phyloP scores from a whole-genome alignment of 352 stramenopile genomes.

The Chrysophaeum taylorii region DNA sequence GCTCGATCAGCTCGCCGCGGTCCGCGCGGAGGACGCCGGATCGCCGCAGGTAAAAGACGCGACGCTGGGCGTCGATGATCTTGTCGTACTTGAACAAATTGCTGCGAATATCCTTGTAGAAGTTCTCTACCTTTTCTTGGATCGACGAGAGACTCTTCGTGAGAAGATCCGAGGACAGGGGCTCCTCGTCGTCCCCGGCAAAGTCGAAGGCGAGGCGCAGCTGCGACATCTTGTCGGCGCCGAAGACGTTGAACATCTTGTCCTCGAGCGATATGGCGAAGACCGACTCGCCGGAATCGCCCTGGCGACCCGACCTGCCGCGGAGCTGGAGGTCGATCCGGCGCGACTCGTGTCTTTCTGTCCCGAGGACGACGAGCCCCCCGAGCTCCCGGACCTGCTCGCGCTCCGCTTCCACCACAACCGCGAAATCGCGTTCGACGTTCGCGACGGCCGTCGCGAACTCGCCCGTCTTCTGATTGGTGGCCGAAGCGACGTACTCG shows the following conservation, averaged over 20 bases:
- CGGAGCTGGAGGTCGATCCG: slow-evolving; percentile 64
- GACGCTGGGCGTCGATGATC: slow-evolving; percentile 1
- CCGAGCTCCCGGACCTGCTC: slow-evolving; percentile 46
- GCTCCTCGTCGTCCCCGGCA: slow-evolving; percentile 38
- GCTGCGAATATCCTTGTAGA: slow-evolving; percentile 1
- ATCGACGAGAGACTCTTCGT: slow-evolving; percentile 3
- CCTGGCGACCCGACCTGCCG: slow-evolving; percentile 59
- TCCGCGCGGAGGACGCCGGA: neutral
- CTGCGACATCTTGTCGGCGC: slow-evolving; percentile 50
- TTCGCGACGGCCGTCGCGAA: neutral
- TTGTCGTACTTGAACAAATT: neutral
- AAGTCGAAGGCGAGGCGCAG: slow-evolving; percentile 64
- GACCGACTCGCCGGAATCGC: slow-evolving; percentile 56
- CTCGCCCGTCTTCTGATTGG: neutral
- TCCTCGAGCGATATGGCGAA: slow-evolving; percentile 70
- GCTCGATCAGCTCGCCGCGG: neutral
- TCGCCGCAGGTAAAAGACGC: slow-evolving; percentile 1
- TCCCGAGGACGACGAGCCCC: slow-evolving; percentile 66
- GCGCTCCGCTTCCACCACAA: slow-evolving; percentile 47
- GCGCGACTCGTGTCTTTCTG: slow-evolving; percentile 58
- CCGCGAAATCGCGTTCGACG: slow-evolving; percentile 49
- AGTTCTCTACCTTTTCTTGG: slow-evolving; percentile 6
- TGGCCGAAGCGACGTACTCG: neutral
- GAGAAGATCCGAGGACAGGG: neutral
- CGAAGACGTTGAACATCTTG: slow-evolving; percentile 69